Percentiles rank a stretch among this genome's conserved stretches.
These are phyloP conservation scores for Somion occarium DNA, from an alignment of 1,284 basidiomycete genomes.

Conservation along the genomic window DNA sequence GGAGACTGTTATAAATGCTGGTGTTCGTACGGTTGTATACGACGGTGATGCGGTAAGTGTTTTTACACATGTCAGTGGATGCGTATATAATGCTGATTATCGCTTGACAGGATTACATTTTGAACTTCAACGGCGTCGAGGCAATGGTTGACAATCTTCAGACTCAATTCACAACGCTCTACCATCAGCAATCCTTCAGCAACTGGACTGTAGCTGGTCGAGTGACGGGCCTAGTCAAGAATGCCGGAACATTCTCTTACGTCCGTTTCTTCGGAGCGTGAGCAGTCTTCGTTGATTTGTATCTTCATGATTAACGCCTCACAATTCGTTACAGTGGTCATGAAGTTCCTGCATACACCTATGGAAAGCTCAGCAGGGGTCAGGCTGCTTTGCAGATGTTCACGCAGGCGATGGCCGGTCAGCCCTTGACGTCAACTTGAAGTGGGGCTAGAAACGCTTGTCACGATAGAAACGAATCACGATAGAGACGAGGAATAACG, in stretches of 20 bases:
- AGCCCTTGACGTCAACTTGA: constrained; percentile 19
- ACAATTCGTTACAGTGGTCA: constrained; percentile 16
- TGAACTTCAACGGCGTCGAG: constrained; percentile 58
- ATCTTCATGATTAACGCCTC: background rate
- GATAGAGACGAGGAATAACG: too few relatives aligned
- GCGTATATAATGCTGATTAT: constrained; percentile 11
- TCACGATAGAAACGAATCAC: too few relatives aligned
- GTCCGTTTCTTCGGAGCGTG: constrained; percentile 47
- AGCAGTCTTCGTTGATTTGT: constrained; percentile 9
- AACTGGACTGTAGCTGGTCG: constrained; percentile 49
- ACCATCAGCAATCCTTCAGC: constrained; percentile 33
- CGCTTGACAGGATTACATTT: constrained; percentile 45
- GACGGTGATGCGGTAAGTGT: constrained; percentile 51
- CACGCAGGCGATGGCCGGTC: constrained; percentile 24
- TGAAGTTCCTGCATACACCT: constrained; percentile 23
- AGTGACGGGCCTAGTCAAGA: constrained; percentile 49
- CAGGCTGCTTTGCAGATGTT: constrained; percentile 24
- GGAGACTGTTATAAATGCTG: constrained; percentile 56
- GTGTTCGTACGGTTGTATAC: constrained; percentile 48
- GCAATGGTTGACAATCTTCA: constrained; percentile 39
- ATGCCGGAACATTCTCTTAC: constrained; percentile 58
- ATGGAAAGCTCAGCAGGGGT: constrained; percentile 19
- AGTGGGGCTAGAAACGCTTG: too few relatives aligned
- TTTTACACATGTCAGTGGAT: constrained; percentile 1
- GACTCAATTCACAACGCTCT: constrained; percentile 16